Percentiles rank a stretch among this genome's conserved stretches.
phyloP scores from a whole-genome alignment of 2,329 filamentous ascomycete species.

The Laburnicola sp. region DNA sequence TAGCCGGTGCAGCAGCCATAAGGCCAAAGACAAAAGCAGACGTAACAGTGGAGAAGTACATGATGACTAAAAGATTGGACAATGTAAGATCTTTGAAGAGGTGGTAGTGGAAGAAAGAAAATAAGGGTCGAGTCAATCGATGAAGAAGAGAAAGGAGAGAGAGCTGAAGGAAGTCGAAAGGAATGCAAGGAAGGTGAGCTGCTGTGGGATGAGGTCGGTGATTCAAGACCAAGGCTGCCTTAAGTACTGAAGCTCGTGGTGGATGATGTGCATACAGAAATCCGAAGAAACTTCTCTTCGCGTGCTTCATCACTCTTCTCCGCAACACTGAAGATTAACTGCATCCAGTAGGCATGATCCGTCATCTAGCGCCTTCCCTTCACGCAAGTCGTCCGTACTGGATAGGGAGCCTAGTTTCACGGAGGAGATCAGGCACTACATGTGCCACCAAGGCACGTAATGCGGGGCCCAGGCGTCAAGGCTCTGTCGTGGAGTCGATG shows the following conservation, averaged over 20 bases:
- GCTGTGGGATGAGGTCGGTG: conserved; percentile 3
- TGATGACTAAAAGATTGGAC: conserved; percentile 6
- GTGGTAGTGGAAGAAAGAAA: conserved; percentile 2
- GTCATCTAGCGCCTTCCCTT: background rate
- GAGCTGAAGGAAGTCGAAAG: background rate
- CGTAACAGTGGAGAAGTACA: conserved; percentile 12
- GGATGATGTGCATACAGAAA: background rate
- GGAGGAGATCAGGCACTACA: conserved; percentile 7
- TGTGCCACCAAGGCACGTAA: conserved; percentile 3
- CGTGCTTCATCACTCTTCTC: background rate
- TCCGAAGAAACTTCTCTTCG: background rate
- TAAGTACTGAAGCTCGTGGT: conserved; percentile 6
- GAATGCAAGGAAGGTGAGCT: conserved; percentile 1
- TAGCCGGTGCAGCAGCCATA: conserved; percentile 5
- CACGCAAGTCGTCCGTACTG: background rate
- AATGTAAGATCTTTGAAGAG: background rate
- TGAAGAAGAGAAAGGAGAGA: conserved; percentile 9
- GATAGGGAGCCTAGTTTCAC: conserved; percentile 3
- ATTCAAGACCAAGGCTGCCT: background rate
- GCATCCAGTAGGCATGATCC: conserved; percentile 1
- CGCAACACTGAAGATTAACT: conserved; percentile 1
- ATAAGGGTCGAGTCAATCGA: conserved; percentile 15
- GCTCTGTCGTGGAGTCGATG: background rate
- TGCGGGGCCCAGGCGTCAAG: conserved; percentile 5
- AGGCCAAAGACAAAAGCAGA: conserved; percentile 9